phyloP scores from a whole-genome alignment of 441 rosid genomes.

The Populus tomentosa region DNA sequence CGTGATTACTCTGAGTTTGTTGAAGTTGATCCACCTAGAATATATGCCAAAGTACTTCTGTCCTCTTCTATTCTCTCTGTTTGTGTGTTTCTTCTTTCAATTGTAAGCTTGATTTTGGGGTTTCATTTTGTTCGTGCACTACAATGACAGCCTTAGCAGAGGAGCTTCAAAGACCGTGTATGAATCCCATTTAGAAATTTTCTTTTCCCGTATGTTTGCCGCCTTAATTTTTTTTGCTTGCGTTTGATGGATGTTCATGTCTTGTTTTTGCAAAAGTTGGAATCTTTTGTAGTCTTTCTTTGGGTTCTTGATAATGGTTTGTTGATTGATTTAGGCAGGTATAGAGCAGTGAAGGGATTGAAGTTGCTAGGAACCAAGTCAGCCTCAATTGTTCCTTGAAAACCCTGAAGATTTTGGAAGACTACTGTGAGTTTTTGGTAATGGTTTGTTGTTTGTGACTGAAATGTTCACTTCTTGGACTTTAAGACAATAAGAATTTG shows the following conservation, averaged over 20 bases:
- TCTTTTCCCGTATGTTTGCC: no score
- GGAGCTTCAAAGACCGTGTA: slow-evolving; percentile 98
- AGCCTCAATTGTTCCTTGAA: slow-evolving; percentile 80
- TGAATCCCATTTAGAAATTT: slow-evolving; percentile 17
- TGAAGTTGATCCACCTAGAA: slow-evolving; percentile 98
- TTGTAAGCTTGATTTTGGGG: slow-evolving; percentile 16
- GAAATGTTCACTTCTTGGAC: slow-evolving; percentile 99
- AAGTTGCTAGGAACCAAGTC: slow-evolving; percentile 97
- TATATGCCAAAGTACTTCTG: slow-evolving; percentile 78
- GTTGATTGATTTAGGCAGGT: slow-evolving; percentile 41
- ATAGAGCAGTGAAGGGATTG: slow-evolving; percentile 90
- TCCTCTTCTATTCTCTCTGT: slow-evolving; percentile 4
- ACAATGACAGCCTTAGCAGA: slow-evolving; percentile 79
- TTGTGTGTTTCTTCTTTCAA: not conserved
- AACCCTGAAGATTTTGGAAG: slow-evolving; percentile 89
- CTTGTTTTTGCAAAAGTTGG: slow-evolving; percentile 7
- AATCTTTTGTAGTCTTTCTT: not conserved
- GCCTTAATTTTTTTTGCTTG: slow-evolving; percentile 1
- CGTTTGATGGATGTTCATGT: slow-evolving; percentile 1
- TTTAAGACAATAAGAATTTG: slow-evolving; percentile 69
- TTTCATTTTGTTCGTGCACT: slow-evolving; percentile 44
- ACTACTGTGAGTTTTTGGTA: slow-evolving; percentile 83
- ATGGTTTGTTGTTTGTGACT: slow-evolving; percentile 87
- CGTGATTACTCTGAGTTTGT: slow-evolving; percentile 66
- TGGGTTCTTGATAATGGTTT: slow-evolving; percentile 17